Conservation (phyloP, 345 rosid species). For the Aquilaria yunnanensis region DNA sequence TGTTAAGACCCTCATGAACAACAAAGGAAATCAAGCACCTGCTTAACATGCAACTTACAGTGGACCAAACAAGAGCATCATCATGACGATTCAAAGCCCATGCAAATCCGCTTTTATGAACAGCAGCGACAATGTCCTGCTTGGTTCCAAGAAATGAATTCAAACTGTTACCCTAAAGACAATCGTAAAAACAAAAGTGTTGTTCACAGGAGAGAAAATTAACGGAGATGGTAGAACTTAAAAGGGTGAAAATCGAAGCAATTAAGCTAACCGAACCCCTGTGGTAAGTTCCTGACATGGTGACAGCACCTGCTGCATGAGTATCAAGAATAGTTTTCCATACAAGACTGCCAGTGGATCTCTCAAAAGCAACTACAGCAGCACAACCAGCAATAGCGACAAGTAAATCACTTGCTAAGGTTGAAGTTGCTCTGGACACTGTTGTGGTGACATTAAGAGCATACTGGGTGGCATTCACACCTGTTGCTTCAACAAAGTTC, state of each 20-base stretch:
- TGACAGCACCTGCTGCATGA: slow-evolving; percentile 25
- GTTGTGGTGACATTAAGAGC: slow-evolving; percentile 19
- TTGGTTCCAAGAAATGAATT: not conserved
- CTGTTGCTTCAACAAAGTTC: slow-evolving; percentile 33
- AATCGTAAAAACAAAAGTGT: too few relatives aligned
- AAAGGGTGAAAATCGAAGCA: not conserved
- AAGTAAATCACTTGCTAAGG: slow-evolving; percentile 27
- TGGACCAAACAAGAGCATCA: slow-evolving; percentile 34
- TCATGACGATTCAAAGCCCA: slow-evolving; percentile 40
- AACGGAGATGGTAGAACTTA: not conserved
- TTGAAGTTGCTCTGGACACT: slow-evolving; percentile 39
- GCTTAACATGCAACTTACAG: slow-evolving; percentile 15
- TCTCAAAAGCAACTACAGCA: slow-evolving; percentile 29
- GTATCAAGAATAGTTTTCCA: slow-evolving; percentile 36
- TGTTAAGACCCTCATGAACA: too few relatives aligned
- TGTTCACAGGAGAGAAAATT: slow-evolving; percentile 2
- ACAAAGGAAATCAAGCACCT: not conserved
- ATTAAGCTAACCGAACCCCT: slow-evolving; percentile 20
- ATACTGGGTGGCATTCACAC: slow-evolving; percentile 23
- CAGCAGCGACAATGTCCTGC: slow-evolving; percentile 25
- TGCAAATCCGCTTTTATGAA: slow-evolving; percentile 43
- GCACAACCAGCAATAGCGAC: slow-evolving; percentile 41
- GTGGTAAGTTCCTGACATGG: slow-evolving; percentile 36
- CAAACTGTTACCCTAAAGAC: too few relatives aligned
- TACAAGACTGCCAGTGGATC: slow-evolving; percentile 27